Evolutionary conservation across 179 eudicot genomes (phyloP).

Genomic region (Silene noctiflora): DNA sequence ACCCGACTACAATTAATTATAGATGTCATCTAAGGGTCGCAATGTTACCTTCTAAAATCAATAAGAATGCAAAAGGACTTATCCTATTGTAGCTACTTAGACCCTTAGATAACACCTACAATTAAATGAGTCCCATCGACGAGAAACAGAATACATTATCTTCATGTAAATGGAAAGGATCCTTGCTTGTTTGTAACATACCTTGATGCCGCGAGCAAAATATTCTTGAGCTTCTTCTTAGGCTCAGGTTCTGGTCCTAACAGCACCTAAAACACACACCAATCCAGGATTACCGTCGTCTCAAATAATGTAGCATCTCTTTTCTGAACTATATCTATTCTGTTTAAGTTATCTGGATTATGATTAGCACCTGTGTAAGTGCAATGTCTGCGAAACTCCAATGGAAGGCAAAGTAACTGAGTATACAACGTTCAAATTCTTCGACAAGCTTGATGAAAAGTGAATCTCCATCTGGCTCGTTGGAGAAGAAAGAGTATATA

Average conservation of each 20-base stretch:
- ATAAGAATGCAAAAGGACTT: no score
- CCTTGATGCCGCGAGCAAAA: conserved; percentile 95
- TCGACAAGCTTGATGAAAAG: conserved; percentile 92
- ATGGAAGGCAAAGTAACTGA: conserved; percentile 95
- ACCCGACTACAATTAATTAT: no score
- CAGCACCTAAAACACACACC: conserved; percentile 52
- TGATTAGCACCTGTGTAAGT: conserved; percentile 61
- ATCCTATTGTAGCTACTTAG: no score
- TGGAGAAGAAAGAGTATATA: conserved; percentile 62
- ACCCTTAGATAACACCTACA: not conserved
- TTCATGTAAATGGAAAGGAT: no score
- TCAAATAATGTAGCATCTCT: conserved; percentile 3
- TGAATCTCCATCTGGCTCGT: conserved; percentile 75
- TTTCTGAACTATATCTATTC: not conserved
- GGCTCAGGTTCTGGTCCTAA: conserved; percentile 76
- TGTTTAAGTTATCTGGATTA: not conserved
- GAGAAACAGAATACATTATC: not conserved
- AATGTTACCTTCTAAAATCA: no score
- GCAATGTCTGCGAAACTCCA: conserved; percentile 75
- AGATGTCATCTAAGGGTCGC: no score
- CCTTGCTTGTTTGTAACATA: conserved; percentile 17
- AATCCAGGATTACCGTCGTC: conserved; percentile 4
- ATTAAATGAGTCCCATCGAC: not conserved
- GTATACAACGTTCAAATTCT: conserved; percentile 92
- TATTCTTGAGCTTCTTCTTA: conserved; percentile 85